These are phyloP conservation scores for Flueggea neowawraea DNA, from an alignment of 441 rosid genomes.

Conservation along the genomic window DNA sequence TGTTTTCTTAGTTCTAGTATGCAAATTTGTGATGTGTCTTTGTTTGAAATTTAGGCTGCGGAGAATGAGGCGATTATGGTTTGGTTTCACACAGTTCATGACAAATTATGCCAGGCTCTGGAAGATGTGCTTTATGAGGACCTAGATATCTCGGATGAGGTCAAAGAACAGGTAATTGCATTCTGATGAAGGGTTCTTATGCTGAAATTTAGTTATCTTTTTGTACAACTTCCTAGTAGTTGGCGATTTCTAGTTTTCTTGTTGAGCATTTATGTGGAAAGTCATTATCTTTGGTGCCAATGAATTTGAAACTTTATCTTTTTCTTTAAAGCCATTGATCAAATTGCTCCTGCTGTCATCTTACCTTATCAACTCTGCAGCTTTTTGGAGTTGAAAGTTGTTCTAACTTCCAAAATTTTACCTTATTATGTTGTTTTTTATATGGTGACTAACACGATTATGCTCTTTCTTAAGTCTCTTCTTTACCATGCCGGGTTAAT, in stretches of 20 bases:
- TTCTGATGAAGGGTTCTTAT: background rate
- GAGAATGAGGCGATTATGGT: constrained; percentile 54
- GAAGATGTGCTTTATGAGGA: constrained; percentile 43
- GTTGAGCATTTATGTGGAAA: background rate
- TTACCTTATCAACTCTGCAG: no score
- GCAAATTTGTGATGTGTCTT: background rate
- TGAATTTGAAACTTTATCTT: no score
- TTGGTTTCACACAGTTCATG: constrained; percentile 51
- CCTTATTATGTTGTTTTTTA: no score
- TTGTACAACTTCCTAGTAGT: background rate
- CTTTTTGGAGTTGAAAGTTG: no score
- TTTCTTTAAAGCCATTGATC: no score
- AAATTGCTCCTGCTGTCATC: no score
- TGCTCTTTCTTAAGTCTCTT: no score
- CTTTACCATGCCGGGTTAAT: no score
- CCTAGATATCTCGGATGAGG: constrained; percentile 54
- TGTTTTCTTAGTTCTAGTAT: background rate
- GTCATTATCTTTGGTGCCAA: background rate
- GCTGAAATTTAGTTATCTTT: background rate
- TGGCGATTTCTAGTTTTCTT: background rate
- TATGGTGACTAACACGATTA: no score
- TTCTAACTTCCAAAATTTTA: no score
- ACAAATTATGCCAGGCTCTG: constrained; percentile 48
- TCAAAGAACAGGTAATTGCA: constrained; percentile 53
- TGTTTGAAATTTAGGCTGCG: constrained; percentile 39